phyloP scores from a whole-genome alignment of 257 asterid genomes.

The Nicotiana noctiflora region DNA sequence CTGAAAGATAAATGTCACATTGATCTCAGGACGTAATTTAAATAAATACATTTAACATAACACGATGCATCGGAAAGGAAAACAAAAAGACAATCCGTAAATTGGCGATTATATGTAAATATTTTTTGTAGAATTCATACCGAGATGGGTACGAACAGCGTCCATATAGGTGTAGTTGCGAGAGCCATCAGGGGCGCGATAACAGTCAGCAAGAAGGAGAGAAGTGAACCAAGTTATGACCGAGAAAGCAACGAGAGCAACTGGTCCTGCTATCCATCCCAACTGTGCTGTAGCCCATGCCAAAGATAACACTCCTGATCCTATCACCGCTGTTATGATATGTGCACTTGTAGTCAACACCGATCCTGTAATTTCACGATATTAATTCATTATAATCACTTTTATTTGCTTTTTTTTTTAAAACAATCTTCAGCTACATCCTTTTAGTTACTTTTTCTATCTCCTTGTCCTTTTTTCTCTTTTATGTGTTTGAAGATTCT shows the following conservation, averaged over 20 bases:
- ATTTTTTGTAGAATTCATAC: conserved; percentile 14
- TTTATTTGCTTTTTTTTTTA: background rate
- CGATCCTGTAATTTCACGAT: conserved; percentile 27
- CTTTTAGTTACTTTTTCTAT: conserved; percentile 3
- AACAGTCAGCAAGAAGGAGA: conserved; percentile 48
- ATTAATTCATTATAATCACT: background rate
- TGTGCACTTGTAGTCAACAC: conserved; percentile 53
- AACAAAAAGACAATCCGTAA: background rate
- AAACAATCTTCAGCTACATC: conserved; percentile 49
- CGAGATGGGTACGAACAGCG: conserved; percentile 42
- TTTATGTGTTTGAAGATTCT: conserved; percentile 5
- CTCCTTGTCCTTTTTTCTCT: background rate
- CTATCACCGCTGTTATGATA: conserved; percentile 63
- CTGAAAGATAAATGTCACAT: background rate
- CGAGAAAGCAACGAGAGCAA: conserved; percentile 40
- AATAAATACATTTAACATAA: background rate
- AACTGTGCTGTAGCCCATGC: conserved; percentile 75
- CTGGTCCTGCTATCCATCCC: conserved; percentile 73
- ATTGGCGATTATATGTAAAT: background rate
- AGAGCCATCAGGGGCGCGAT: conserved; percentile 34
- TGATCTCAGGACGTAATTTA: background rate
- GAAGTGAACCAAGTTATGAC: conserved; percentile 56
- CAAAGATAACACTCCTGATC: conserved; percentile 74
- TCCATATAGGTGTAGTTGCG: conserved; percentile 50
- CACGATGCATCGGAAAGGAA: background rate